A percentile compares a stretch with the other conserved stretches of the same genome.
These are phyloP conservation scores for Nemania diffusa DNA, from an alignment of 2,329 filamentous ascomycete species.

Conservation along the genomic window DNA sequence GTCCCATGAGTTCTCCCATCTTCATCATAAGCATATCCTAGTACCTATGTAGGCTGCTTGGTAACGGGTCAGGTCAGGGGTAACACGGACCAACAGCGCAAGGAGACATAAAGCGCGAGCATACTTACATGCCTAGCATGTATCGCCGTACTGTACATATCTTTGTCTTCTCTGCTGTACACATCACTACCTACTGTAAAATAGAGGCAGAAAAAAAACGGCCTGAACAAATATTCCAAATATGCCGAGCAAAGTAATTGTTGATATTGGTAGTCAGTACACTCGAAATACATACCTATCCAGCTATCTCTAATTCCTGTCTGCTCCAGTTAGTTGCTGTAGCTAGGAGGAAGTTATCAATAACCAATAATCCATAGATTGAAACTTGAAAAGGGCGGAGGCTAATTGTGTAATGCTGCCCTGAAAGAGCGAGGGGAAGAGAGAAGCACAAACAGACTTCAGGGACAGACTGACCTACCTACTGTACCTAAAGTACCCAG, in stretches of 20 bases:
- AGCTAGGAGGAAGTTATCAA: background rate
- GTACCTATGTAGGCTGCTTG: conserved; percentile 1
- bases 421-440: background rate
- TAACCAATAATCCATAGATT: background rate
- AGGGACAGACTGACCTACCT: background rate
- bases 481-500: background rate
- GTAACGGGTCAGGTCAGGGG: conserved; percentile 24
- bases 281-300: conserved; percentile 10
- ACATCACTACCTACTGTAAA: conserved; percentile 16
- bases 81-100: conserved; percentile 29
- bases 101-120: conserved; percentile 18
- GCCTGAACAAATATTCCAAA: conserved; percentile 34
- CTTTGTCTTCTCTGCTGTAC: conserved; percentile 1
- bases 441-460: background rate
- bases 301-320: background rate
- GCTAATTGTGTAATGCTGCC: background rate
- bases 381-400: background rate
- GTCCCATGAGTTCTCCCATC: conserved; percentile 10
- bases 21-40: conserved; percentile 9
- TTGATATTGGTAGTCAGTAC: conserved; percentile 9
- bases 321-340: background rate
- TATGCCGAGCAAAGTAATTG: conserved; percentile 27
- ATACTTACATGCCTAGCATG: background rate
- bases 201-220: conserved; percentile 1
- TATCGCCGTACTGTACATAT: background rate